These are phyloP conservation scores for Prosopis cineraria DNA, from an alignment of 306 rosid genomes.

Conservation along the genomic window DNA sequence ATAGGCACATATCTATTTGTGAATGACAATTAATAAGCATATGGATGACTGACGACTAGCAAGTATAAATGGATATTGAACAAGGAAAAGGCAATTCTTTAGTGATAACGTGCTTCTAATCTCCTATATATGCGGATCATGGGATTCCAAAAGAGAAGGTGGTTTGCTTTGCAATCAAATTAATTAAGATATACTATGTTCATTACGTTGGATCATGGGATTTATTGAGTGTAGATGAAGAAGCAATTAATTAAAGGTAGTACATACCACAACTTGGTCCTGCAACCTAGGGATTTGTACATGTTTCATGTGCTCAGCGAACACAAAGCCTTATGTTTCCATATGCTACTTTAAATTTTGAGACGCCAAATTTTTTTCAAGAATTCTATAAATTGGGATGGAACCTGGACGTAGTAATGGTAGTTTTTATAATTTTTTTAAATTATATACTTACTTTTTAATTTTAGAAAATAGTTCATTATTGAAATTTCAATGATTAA, in stretches of 20 bases:
- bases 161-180: conserved; percentile 37
- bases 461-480: too few species aligned
- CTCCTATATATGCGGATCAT: background rate
- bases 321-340: conserved; percentile 34
- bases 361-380: too few species aligned
- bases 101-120: background rate
- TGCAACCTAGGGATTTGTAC: conserved; percentile 13
- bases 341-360: too few species aligned
- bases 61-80: background rate
- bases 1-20: too few species aligned
- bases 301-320: conserved; percentile 39
- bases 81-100: background rate
- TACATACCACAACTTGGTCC: background rate
- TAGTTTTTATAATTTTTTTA: too few species aligned
- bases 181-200: conserved; percentile 1
- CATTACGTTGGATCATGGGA: background rate
- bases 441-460: too few species aligned
- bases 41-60: too few species aligned
- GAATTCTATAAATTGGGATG: too few species aligned
- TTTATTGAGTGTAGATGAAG: conserved; percentile 42
- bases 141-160: conserved; percentile 32
- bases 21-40: background rate
- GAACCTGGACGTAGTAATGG: too few species aligned
- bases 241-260: conserved; percentile 14
- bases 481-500: too few species aligned